Conservation (phyloP, 1,284 basidiomycete species). For the Somion occarium region DNA sequence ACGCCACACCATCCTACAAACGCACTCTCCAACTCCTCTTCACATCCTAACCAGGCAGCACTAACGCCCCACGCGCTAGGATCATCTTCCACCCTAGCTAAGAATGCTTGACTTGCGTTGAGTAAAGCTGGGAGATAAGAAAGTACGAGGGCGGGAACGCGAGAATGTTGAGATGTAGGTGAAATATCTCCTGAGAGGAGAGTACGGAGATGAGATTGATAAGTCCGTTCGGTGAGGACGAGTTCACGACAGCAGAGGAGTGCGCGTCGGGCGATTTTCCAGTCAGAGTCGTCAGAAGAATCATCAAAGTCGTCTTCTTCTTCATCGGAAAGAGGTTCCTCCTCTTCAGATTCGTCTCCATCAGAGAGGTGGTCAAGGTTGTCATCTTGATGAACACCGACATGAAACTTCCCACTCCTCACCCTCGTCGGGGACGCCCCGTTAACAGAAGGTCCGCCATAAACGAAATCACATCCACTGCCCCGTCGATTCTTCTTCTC, state of each 20-base stretch:
- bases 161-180: constrained; percentile 14
- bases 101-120: constrained; percentile 40
- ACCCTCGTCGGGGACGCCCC: not conserved
- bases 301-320: constrained; percentile 19
- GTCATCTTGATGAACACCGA: constrained; percentile 14
- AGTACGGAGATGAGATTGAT: constrained; percentile 45
- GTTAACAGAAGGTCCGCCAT: constrained; percentile 15
- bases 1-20: constrained; percentile 60
- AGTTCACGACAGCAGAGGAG: constrained; percentile 59
- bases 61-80: constrained; percentile 60
- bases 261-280: constrained; percentile 52
- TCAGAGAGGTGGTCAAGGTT: constrained; percentile 9
- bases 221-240: constrained; percentile 61
- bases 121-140: constrained; percentile 47
- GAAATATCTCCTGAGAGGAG: constrained; percentile 33
- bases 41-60: constrained; percentile 48
- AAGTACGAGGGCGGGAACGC: constrained; percentile 50
- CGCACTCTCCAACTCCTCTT: constrained; percentile 49
- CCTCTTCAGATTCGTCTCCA: constrained; percentile 2
- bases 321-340: constrained; percentile 9
- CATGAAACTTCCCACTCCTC: constrained; percentile 1
- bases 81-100: constrained; percentile 47
- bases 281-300: constrained; percentile 31
- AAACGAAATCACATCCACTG: constrained; percentile 15
- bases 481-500: not conserved